These are phyloP conservation scores for Metschnikowia bowlesiae DNA, from an alignment of 805 yeast species.

Conservation along the genomic window DNA sequence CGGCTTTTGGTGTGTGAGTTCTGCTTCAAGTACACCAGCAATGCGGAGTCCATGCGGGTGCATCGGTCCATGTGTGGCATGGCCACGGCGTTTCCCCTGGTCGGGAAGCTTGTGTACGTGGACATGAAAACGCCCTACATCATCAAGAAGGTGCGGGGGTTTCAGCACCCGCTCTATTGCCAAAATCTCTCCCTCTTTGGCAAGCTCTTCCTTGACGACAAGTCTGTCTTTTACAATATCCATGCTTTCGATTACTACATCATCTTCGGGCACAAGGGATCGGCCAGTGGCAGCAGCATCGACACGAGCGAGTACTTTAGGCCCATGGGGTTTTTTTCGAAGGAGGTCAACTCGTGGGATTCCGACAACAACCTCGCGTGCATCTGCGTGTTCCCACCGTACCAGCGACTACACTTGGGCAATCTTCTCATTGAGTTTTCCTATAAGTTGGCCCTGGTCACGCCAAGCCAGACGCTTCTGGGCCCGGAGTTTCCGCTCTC, in stretches of 20 bases:
- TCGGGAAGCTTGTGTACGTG: slow-evolving; percentile 69
- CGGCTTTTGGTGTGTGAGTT: slow-evolving; percentile 67
- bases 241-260: slow-evolving; percentile 79
- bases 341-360: slow-evolving; percentile 76
- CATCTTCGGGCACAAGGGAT: slow-evolving; percentile 47
- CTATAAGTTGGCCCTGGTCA: slow-evolving; percentile 58
- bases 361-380: slow-evolving; percentile 81
- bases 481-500: slow-evolving; percentile 94
- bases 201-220: slow-evolving; percentile 82
- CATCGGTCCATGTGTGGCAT: slow-evolving; percentile 49
- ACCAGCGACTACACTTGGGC: slow-evolving; percentile 74
- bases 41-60: slow-evolving; percentile 35
- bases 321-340: slow-evolving; percentile 82
- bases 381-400: slow-evolving; percentile 88
- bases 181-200: slow-evolving; percentile 84
- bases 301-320: slow-evolving; percentile 4
- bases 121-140: slow-evolving; percentile 44
- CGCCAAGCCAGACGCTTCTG: slow-evolving; percentile 57
- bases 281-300: neutral
- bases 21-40: slow-evolving; percentile 78
- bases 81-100: slow-evolving; percentile 30
- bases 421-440: slow-evolving; percentile 78
- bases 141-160: slow-evolving; percentile 68
- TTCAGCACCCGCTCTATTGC: slow-evolving; percentile 59
- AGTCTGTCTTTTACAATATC: slow-evolving; percentile 77